Evolutionary conservation across 441 rosid species (phyloP).

Genomic region (Theobroma grandiflorum): DNA sequence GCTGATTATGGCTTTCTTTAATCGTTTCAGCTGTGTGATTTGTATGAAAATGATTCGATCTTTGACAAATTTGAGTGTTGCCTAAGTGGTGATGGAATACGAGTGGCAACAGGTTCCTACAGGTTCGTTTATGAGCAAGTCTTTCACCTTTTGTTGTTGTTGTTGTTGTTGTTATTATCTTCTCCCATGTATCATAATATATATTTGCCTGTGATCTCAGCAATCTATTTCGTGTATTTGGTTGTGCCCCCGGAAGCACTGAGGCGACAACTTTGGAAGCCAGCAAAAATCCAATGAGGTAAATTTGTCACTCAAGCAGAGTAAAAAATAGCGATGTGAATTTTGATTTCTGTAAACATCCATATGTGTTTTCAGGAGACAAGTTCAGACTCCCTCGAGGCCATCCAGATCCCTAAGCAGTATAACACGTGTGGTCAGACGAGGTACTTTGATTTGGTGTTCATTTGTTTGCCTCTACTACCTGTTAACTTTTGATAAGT

Average conservation of each 20-base stretch:
- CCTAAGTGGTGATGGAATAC: slow-evolving; percentile 71
- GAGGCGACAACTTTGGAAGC: slow-evolving; percentile 83
- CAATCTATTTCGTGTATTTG: slow-evolving; percentile 80
- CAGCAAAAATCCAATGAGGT: slow-evolving; percentile 84
- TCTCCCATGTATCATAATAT: slow-evolving; percentile 17
- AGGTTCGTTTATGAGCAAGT: slow-evolving; percentile 46
- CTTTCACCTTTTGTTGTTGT: background rate
- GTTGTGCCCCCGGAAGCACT: slow-evolving; percentile 59
- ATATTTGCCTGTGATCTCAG: slow-evolving; percentile 43
- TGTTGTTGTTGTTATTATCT: background rate
- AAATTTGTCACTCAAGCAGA: slow-evolving; percentile 2
- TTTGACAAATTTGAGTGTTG: slow-evolving; percentile 87
- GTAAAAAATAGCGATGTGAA: background rate
- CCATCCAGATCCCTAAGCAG: slow-evolving; percentile 66
- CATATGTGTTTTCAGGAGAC: slow-evolving; percentile 58
- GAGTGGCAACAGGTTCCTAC: slow-evolving; percentile 85
- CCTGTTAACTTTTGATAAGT: background rate
- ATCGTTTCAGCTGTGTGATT: slow-evolving; percentile 65
- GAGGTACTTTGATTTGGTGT: slow-evolving; percentile 51
- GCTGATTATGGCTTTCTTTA: slow-evolving; percentile 3
- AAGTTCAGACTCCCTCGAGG: slow-evolving; percentile 68
- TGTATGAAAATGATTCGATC: slow-evolving; percentile 82
- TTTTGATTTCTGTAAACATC: slow-evolving; percentile 19
- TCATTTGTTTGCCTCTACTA: background rate
- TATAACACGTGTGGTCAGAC: slow-evolving; percentile 67